Percentiles rank a stretch among this genome's conserved stretches.
Evolutionary conservation across 148 eudicot genomes (phyloP).

Genomic region (Camellia japonica): DNA sequence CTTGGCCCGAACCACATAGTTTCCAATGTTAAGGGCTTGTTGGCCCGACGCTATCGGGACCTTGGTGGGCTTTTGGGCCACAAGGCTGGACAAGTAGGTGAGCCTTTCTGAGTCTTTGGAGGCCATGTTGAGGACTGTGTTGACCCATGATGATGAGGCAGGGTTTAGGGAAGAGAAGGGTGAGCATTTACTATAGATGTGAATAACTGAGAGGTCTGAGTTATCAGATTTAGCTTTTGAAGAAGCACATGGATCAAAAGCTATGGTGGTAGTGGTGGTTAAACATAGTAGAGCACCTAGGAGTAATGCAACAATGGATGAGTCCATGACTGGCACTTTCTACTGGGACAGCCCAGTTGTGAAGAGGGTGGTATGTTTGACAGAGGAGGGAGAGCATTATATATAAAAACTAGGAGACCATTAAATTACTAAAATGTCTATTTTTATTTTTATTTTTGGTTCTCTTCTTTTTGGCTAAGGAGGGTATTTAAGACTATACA

Average conservation of each 20-base stretch:
- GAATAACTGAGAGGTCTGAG: conserved; percentile 61
- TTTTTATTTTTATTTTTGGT: not conserved
- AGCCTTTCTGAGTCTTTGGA: conserved; percentile 64
- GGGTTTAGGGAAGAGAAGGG: conserved; percentile 56
- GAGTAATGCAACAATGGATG: conserved; percentile 31
- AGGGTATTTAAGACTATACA: too few relatives aligned
- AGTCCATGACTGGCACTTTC: conserved; percentile 29
- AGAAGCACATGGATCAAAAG: conserved; percentile 45
- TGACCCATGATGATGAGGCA: conserved; percentile 49
- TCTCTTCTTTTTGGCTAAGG: too few relatives aligned
- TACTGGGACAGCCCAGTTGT: not conserved
- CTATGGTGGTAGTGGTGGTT: conserved; percentile 32
- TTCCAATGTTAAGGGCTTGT: conserved; percentile 65
- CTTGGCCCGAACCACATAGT: conserved; percentile 66
- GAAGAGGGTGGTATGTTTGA: not conserved
- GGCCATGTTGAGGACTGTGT: conserved; percentile 73
- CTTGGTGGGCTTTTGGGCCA: conserved; percentile 37
- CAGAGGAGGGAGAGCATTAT: not conserved
- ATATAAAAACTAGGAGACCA: not conserved
- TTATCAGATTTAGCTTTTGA: conserved; percentile 27
- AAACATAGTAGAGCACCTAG: conserved; percentile 31
- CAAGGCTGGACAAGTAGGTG: conserved; percentile 61
- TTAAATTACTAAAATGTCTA: conserved; percentile 7
- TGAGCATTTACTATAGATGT: conserved; percentile 75
- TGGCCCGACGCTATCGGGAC: conserved; percentile 82